Conservation (phyloP, 176 grass and related monocot genomes). For the sorghum (Sorghum bicolor) region Sorghum_bicolor_NCBIv3 NC_012873.2:61722001-61722500, state of each 20-base stretch:
- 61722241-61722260: background rate
- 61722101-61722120: background rate
- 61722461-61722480: slow-evolving; percentile 66
- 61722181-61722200: background rate
- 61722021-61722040: background rate
- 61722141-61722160: background rate
- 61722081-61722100: background rate
- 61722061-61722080: background rate
- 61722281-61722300: slow-evolving; percentile 54
- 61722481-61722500: slow-evolving; percentile 78
- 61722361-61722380: slow-evolving; percentile 64
- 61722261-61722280: slow-evolving; percentile 65
- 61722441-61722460: slow-evolving; percentile 74
- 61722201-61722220: background rate
- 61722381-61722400: slow-evolving; percentile 58
- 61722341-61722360: slow-evolving; percentile 68
- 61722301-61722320: slow-evolving; percentile 42
- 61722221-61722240: background rate
- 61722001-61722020: background rate
- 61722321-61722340: slow-evolving; percentile 82
- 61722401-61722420: slow-evolving; percentile 88
- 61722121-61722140: background rate
- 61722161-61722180: background rate
- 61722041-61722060: background rate
- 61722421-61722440: slow-evolving; percentile 73